A percentile compares a stretch with the other conserved stretches of the same genome.
Evolutionary conservation across 768 basidiomycete genomes (phyloP).

Genomic region (Pleurotus cornucopiae): DNA sequence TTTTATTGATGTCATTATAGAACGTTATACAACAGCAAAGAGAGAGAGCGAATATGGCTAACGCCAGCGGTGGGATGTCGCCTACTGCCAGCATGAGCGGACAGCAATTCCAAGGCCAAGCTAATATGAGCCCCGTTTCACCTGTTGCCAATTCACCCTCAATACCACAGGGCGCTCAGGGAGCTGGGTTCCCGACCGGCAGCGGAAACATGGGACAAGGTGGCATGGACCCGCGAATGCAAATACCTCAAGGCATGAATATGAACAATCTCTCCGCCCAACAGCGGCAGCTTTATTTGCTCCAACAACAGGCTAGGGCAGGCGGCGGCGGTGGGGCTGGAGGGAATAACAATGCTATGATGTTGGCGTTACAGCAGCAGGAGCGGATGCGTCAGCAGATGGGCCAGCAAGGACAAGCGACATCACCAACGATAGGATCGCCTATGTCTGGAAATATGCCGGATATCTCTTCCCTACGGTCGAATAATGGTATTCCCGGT

Average conservation of each 20-base stretch:
- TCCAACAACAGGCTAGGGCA: constrained; percentile 27
- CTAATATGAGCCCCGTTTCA: constrained; percentile 17
- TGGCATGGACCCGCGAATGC: constrained; percentile 30
- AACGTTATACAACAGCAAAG: constrained; percentile 16
- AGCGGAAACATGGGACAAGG: constrained; percentile 15
- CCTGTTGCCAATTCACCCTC: constrained; percentile 13
- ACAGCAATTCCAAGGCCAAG: constrained; percentile 13
- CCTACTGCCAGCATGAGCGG: not conserved
- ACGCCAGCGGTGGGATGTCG: constrained; percentile 5
- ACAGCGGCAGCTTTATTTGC: constrained; percentile 41
- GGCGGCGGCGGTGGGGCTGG: constrained; percentile 15
- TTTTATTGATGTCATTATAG: not conserved
- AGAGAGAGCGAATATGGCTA: constrained; percentile 14
- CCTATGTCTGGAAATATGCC: constrained; percentile 29
- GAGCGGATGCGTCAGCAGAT: constrained; percentile 26
- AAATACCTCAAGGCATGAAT: constrained; percentile 22
- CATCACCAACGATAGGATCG: constrained; percentile 31
- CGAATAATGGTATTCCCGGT: constrained; percentile 62
- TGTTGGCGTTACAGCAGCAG: constrained; percentile 24
- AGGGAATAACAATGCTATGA: constrained; percentile 13
- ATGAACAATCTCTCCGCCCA: constrained; percentile 28
- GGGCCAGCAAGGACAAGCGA: constrained; percentile 37
- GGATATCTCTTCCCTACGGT: constrained; percentile 48
- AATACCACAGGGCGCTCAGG: constrained; percentile 18
- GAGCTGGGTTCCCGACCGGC: constrained; percentile 14